Conservation (phyloP, 345 rosid species). For the Gossypium mustelinum region DNA sequence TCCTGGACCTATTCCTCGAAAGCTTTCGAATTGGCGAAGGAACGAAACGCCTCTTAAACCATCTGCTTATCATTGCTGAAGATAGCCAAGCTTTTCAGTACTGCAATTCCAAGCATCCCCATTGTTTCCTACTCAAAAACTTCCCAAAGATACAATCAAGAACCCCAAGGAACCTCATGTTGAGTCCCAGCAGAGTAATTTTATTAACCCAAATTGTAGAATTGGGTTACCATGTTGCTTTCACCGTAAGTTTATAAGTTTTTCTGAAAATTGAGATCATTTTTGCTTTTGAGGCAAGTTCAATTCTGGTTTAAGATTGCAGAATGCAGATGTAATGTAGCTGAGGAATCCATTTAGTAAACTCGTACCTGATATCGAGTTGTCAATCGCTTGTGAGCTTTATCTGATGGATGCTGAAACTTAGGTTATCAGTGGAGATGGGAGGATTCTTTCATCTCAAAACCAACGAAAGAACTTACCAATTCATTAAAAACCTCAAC, state of each 20-base stretch:
- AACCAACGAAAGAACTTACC: slow-evolving; percentile 14
- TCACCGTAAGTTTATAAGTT: slow-evolving; percentile 30
- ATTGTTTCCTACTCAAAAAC: slow-evolving; percentile 32
- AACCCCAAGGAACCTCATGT: slow-evolving; percentile 10
- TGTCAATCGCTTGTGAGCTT: slow-evolving; percentile 36
- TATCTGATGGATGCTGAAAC: neutral
- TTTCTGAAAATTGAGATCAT: neutral
- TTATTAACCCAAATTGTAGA: slow-evolving; percentile 27
- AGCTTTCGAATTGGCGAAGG: slow-evolving; percentile 41
- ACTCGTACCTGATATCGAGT: neutral
- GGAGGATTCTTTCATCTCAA: slow-evolving; percentile 36
- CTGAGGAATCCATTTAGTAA: slow-evolving; percentile 42
- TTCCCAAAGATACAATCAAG: neutral
- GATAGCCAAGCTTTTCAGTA: slow-evolving; percentile 36
- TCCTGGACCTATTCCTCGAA: slow-evolving; percentile 50
- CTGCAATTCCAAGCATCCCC: slow-evolving; percentile 34
- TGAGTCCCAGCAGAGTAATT: slow-evolving; percentile 19
- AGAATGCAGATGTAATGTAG: slow-evolving; percentile 63
- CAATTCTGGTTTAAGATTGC: slow-evolving; percentile 1
- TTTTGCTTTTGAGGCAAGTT: neutral
- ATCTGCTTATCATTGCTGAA: slow-evolving; percentile 40
- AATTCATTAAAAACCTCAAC: slow-evolving; percentile 23
- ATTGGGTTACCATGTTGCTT: slow-evolving; percentile 41
- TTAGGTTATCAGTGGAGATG: slow-evolving; percentile 15
- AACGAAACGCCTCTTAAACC: slow-evolving; percentile 36